Conservation (phyloP, 2,329 filamentous ascomycete species). For the Ophiosphaerella herpotricha region DNA sequence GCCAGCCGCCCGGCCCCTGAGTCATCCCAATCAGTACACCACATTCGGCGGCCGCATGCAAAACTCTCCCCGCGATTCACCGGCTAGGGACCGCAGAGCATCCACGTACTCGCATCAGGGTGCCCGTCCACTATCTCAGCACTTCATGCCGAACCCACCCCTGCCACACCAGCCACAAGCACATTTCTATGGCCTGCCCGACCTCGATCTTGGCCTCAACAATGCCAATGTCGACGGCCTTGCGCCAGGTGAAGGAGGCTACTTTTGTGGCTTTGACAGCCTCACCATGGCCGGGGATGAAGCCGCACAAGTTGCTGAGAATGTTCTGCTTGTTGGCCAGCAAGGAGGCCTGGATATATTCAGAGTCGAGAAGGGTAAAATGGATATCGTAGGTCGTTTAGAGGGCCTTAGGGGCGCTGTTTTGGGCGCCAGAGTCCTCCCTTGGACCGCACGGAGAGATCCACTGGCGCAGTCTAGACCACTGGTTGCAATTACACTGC, state of each 20-base stretch:
- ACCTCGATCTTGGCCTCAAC: slow-evolving; percentile 66
- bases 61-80: slow-evolving; percentile 37
- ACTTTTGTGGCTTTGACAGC: slow-evolving; percentile 81
- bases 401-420: slow-evolving; percentile 81
- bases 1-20: slow-evolving; percentile 46
- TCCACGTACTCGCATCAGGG: slow-evolving; percentile 59
- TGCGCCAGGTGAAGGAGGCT: slow-evolving; percentile 70
- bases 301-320: slow-evolving; percentile 55
- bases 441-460: slow-evolving; percentile 65
- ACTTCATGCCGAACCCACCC: slow-evolving; percentile 62
- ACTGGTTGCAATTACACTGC: slow-evolving; percentile 77
- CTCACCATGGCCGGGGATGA: slow-evolving; percentile 57
- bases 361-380: slow-evolving; percentile 70
- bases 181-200: slow-evolving; percentile 76
- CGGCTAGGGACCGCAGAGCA: slow-evolving; percentile 50
- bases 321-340: slow-evolving; percentile 75
- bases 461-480: slow-evolving; percentile 64
- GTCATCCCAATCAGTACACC: slow-evolving; percentile 53
- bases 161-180: slow-evolving; percentile 75
- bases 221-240: slow-evolving; percentile 55
- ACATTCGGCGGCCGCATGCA: slow-evolving; percentile 48
- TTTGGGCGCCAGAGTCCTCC: slow-evolving; percentile 79
- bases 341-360: slow-evolving; percentile 81
- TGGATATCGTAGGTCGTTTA: slow-evolving; percentile 71
- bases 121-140: slow-evolving; percentile 48